Conservation (phyloP, 148 eudicot species). For the Beta vulgaris region DNA sequence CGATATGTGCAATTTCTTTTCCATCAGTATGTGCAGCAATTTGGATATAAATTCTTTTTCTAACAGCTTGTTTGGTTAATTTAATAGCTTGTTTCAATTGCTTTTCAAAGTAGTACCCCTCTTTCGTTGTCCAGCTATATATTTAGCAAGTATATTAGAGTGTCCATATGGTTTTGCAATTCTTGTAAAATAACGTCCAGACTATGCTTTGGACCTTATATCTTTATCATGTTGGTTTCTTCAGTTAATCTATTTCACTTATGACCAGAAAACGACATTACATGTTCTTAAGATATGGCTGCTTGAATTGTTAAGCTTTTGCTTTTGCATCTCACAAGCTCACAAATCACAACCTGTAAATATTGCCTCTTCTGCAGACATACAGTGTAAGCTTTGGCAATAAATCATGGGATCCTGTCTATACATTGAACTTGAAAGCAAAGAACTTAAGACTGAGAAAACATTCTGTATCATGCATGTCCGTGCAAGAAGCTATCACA, state of each 20-base stretch:
- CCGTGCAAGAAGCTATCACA: conserved; percentile 66
- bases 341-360: conserved; percentile 23
- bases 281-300: neutral
- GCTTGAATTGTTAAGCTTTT: neutral
- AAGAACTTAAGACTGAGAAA: conserved; percentile 38
- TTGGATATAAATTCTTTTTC: too few relatives aligned
- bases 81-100: too few relatives aligned
- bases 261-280: neutral
- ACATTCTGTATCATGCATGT: conserved; percentile 57
- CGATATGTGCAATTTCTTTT: too few relatives aligned
- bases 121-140: too few relatives aligned
- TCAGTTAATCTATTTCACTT: neutral
- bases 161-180: too few relatives aligned
- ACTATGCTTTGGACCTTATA: neutral
- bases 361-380: conserved; percentile 40
- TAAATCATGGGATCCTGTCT: conserved; percentile 45
- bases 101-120: too few relatives aligned
- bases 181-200: too few relatives aligned
- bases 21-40: too few relatives aligned
- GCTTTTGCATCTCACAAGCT: conserved; percentile 8
- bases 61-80: too few relatives aligned
- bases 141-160: too few relatives aligned
- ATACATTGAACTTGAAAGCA: conserved; percentile 38
- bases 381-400: conserved; percentile 41
- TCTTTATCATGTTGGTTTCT: neutral